Conservation (phyloP, 2,329 filamentous ascomycete genomes). For the Chalaropsis thielavioides region DNA sequence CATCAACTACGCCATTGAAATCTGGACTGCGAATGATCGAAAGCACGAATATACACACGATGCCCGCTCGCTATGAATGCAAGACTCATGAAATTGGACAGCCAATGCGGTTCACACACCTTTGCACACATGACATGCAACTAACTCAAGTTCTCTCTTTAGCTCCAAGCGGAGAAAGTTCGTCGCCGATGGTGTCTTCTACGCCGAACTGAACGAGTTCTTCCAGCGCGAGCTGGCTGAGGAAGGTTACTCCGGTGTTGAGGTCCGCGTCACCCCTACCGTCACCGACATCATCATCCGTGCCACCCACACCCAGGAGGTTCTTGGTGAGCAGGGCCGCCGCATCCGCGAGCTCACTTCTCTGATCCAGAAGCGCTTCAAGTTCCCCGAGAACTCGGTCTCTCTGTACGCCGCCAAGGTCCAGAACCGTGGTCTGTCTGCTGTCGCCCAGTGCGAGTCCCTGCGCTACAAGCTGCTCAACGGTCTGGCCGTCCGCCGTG, state of each 20-base stretch:
- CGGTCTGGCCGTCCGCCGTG: conserved; percentile 94
- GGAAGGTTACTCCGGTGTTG: conserved; percentile 99
- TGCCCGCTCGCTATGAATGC: background rate
- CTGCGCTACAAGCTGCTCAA: conserved; percentile 99
- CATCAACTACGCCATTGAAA: background rate
- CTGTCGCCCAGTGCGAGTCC: conserved; percentile 99
- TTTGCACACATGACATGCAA: background rate
- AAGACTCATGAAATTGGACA: background rate
- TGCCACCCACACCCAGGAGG: conserved; percentile 99
- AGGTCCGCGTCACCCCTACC: conserved; percentile 98
- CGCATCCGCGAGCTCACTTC: conserved; percentile 99
- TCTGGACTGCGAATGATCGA: background rate
- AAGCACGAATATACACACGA: background rate
- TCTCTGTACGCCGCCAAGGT: conserved; percentile 99
- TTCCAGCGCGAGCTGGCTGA: conserved; percentile 99
- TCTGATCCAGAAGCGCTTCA: conserved; percentile 99
- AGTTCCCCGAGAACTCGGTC: conserved; percentile 99
- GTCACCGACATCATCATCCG: conserved; percentile 99
- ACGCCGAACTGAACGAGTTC: conserved; percentile 99
- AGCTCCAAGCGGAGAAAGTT: conserved; percentile 92
- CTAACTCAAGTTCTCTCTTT: conserved; percentile 21
- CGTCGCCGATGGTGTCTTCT: conserved; percentile 98
- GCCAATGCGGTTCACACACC: background rate
- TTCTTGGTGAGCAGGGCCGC: conserved; percentile 98
- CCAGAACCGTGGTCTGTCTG: conserved; percentile 98